Evolutionary conservation across 2,329 filamentous ascomycete species (phyloP), one percentile per base, ranked within the genome.

Genomic region (Beauveria pseudobassiana): DNA sequence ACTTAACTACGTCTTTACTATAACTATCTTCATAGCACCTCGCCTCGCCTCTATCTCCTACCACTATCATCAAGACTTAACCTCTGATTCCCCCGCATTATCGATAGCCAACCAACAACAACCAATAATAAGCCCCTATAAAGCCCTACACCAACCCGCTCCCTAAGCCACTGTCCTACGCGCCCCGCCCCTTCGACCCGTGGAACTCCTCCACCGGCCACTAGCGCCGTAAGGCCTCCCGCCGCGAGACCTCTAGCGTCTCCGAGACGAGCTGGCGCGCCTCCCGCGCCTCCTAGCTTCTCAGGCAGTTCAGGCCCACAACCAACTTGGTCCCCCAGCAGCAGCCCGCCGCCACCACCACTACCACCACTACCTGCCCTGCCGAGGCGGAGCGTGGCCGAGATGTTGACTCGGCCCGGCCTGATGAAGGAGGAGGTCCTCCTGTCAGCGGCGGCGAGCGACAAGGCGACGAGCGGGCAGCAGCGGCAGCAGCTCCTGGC

Each of bases 171-270:
- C 75, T 77, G 22, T 70, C 77, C 53, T 79, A 81, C 22, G 71
- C 69, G 40, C 73, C 74, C 28, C 74, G 75, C 42, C 69, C 70
- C 63, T 89, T 88, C 68, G 87, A 89, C 72, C 79, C 85, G 5
- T 90, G 86, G 86, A 91, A 91, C 74, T 87, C 86, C 14, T 86
- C 87, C 6, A 87, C 88, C 1, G 90, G 90, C 50, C 91, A 96
- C 72, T 91, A 96, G 74, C 82, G 86, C 46, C 50, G 59, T 28
- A 51, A 61, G 43, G 59, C 43, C 1, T n/a, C 50, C 6, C 59
- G 59, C 14, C 26, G 20, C 42, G 59, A 55, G 18, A 85, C 89
- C 48, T 89, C 93, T 63, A 87, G 85, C 63, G 75, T 78, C 3
- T 80, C 88, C 1, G 82, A 84, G 2, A 82, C 82, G 26, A 65